Evolutionary conservation across 2,329 filamentous ascomycete species (phyloP).

Genomic region (Colletotrichum somersetense): DNA sequence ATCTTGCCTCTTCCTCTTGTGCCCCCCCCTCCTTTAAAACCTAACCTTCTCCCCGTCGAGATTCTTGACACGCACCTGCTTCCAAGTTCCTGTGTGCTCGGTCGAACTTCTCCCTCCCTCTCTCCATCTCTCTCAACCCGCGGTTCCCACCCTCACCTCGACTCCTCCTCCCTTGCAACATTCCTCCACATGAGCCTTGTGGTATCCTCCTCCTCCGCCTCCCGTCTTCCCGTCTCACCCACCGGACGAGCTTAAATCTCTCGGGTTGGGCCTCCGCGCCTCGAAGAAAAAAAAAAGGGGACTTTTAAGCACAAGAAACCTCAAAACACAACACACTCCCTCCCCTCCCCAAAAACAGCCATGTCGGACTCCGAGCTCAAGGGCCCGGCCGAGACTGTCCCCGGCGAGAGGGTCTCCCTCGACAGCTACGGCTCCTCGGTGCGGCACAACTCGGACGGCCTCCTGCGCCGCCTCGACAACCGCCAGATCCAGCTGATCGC

Average conservation of each 20-base stretch:
- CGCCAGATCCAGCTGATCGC: slow-evolving; percentile 61
- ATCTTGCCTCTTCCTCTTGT: slow-evolving; percentile 1
- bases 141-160: slow-evolving; percentile 12
- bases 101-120: background rate
- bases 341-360: background rate
- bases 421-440: slow-evolving; percentile 41
- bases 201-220: slow-evolving; percentile 2
- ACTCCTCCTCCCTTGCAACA: background rate
- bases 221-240: slow-evolving; percentile 14
- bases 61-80: background rate
- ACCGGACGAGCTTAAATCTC: slow-evolving; percentile 13
- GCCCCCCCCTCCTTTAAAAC: slow-evolving; percentile 16
- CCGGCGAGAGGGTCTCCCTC: slow-evolving; percentile 24
- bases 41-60: slow-evolving; percentile 28
- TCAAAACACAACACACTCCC: too few relatives aligned
- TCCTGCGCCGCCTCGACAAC: slow-evolving; percentile 53
- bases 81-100: background rate
- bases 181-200: slow-evolving; percentile 32
- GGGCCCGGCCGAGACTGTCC: slow-evolving; percentile 25
- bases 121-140: slow-evolving; percentile 1
- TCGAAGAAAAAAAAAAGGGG: background rate
- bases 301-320: background rate
- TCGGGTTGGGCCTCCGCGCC: background rate
- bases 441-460: slow-evolving; percentile 40
- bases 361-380: slow-evolving; percentile 36